Percentiles rank a stretch among this genome's conserved stretches.
Evolutionary conservation across 768 basidiomycete species (phyloP).

Genomic region (Lentinula boryana): DNA sequence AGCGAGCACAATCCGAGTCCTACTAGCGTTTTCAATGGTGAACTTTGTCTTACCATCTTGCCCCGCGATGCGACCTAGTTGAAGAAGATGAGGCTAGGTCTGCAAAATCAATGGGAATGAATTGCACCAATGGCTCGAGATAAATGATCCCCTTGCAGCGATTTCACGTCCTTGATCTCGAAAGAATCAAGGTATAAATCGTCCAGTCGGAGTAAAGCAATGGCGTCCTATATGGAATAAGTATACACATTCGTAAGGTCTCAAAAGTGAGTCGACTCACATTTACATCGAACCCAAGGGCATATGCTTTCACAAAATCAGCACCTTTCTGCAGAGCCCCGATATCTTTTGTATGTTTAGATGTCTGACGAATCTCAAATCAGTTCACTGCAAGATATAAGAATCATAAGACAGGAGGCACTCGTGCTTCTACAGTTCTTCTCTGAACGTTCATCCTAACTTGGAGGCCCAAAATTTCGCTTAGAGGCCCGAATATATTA

Average conservation of each 20-base stretch:
- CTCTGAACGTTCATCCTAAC: slow-evolving; percentile 95
- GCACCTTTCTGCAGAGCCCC: slow-evolving; percentile 95
- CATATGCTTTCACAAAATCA: slow-evolving; percentile 94
- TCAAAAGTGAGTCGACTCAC: slow-evolving; percentile 30
- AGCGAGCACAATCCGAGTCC: slow-evolving; percentile 97
- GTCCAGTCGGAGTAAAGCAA: slow-evolving; percentile 91
- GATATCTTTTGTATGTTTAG: slow-evolving; percentile 88
- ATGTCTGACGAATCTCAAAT: slow-evolving; percentile 51
- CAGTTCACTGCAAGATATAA: not conserved
- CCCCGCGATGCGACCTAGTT: slow-evolving; percentile 88
- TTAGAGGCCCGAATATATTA: slow-evolving; percentile 90
- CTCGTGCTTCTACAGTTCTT: slow-evolving; percentile 88
- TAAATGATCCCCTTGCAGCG: slow-evolving; percentile 93
- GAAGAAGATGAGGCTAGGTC: not conserved
- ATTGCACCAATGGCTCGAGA: slow-evolving; percentile 89
- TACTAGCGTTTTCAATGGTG: slow-evolving; percentile 94
- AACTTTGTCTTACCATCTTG: slow-evolving; percentile 99
- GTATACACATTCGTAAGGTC: not conserved
- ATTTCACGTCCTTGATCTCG: slow-evolving; percentile 99
- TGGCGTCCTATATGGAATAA: slow-evolving; percentile 65
- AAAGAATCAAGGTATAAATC: slow-evolving; percentile 98
- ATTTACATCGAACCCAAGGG: slow-evolving; percentile 92
- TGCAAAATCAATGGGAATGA: not conserved
- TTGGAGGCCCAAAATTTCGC: slow-evolving; percentile 91
- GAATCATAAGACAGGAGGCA: slow-evolving; percentile 31